These are phyloP conservation scores for Astrocystis sublimbata DNA, from an alignment of 495 filamentous ascomycete genomes.

Conservation along the genomic window DNA sequence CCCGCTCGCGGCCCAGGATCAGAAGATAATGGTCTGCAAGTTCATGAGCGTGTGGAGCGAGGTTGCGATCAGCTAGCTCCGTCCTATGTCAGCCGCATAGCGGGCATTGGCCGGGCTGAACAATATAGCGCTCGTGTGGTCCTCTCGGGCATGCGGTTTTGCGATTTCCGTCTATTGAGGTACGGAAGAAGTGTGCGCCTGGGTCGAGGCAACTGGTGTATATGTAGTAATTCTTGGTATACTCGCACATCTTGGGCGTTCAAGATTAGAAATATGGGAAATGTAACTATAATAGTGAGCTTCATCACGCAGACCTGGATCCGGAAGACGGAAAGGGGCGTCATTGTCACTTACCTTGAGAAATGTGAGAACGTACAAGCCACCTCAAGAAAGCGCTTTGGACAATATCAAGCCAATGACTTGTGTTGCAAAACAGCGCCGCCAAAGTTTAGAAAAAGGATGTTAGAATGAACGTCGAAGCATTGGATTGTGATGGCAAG, in stretches of 20 bases:
- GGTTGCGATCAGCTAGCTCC: neutral
- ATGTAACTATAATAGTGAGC: slow-evolving; percentile 11
- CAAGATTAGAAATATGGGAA: neutral
- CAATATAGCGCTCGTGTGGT: slow-evolving; percentile 75
- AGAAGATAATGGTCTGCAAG: neutral
- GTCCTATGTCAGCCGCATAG: slow-evolving; percentile 51
- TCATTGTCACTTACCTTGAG: neutral
- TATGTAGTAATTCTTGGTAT: slow-evolving; percentile 76
- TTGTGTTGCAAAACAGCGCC: neutral
- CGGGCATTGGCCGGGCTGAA: slow-evolving; percentile 65
- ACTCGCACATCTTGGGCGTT: slow-evolving; percentile 67
- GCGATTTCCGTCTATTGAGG: slow-evolving; percentile 62
- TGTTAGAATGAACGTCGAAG: slow-evolving; percentile 6
- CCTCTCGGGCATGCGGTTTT: slow-evolving; percentile 61
- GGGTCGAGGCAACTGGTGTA: slow-evolving; percentile 70
- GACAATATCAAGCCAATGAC: neutral
- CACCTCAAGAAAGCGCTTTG: neutral
- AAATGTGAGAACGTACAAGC: neutral
- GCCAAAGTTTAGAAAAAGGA: neutral
- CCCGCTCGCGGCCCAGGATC: neutral
- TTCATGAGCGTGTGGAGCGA: neutral
- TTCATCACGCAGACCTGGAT: neutral
- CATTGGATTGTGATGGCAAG: neutral
- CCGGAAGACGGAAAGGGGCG: neutral
- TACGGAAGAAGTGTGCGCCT: slow-evolving; percentile 66